Conservation (phyloP, 768 basidiomycete genomes). For the Galerina marginata region DNA sequence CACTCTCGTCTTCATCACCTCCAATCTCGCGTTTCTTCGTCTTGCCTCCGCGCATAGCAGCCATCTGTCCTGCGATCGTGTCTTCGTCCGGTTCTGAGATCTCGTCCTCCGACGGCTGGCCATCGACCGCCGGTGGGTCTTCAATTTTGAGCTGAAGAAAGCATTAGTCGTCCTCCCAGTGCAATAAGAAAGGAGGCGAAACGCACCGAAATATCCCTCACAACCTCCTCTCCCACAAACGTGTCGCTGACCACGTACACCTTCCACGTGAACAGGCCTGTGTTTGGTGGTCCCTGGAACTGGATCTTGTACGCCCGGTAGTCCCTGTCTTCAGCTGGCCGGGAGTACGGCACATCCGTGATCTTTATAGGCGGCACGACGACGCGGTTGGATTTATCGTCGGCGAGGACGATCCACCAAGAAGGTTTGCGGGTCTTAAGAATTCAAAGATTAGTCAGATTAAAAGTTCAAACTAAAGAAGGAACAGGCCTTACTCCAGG, state of each 20-base stretch:
- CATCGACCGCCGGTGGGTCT: constrained; percentile 64
- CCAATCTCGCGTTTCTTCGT: constrained; percentile 75
- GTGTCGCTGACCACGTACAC: constrained; percentile 88
- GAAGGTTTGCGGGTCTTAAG: constrained; percentile 81
- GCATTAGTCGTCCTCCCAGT: not conserved
- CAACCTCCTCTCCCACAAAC: constrained; percentile 81
- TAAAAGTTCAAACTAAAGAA: not conserved
- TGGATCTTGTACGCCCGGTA: constrained; percentile 89
- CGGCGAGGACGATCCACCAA: constrained; percentile 92
- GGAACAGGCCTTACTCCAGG: constrained; percentile 65
- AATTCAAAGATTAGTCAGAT: constrained; percentile 6
- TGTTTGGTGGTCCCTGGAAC: constrained; percentile 90
- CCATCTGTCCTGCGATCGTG: constrained; percentile 96
- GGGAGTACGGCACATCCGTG: constrained; percentile 75
- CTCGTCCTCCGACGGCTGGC: constrained; percentile 79
- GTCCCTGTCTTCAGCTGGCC: constrained; percentile 52
- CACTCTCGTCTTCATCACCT: constrained; percentile 50
- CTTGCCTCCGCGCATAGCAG: constrained; percentile 86
- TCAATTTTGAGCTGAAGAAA: constrained; percentile 79
- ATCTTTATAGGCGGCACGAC: constrained; percentile 89
- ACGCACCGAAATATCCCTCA: constrained; percentile 74
- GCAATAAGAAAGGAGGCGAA: constrained; percentile 7
- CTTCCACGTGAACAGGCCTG: constrained; percentile 89
- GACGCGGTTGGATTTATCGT: constrained; percentile 82
- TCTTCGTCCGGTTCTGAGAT: constrained; percentile 99